A percentile compares a stretch with the other conserved stretches of the same genome.
phyloP scores from a whole-genome alignment of 2,329 filamentous ascomycete species.

The Periglandula ipomoeae region DNA sequence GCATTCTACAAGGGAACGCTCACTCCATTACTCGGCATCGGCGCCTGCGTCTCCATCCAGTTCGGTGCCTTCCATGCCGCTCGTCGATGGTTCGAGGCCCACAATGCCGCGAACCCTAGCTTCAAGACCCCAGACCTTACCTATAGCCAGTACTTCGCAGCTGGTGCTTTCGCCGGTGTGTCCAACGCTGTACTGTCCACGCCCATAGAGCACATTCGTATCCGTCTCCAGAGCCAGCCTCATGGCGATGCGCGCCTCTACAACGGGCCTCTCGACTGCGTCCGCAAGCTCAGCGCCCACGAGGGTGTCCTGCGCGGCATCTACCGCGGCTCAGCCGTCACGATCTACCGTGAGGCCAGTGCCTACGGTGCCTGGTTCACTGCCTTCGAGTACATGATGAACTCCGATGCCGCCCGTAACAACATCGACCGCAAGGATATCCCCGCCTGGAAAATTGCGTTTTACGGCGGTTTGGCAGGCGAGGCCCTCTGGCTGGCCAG shows the following conservation, averaged over 20 bases:
- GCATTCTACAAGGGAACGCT: slow-evolving; percentile 99
- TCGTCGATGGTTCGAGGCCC: slow-evolving; percentile 72
- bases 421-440: slow-evolving; percentile 66
- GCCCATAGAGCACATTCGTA: slow-evolving; percentile 95
- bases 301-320: slow-evolving; percentile 61
- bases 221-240: slow-evolving; percentile 91
- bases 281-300: slow-evolving; percentile 64
- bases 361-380: slow-evolving; percentile 96
- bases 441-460: slow-evolving; percentile 73
- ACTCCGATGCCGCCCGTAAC: slow-evolving; percentile 73
- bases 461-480: slow-evolving; percentile 88
- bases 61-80: slow-evolving; percentile 96
- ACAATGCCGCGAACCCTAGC: slow-evolving; percentile 54
- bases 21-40: slow-evolving; percentile 89
- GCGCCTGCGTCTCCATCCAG: slow-evolving; percentile 95
- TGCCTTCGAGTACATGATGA: slow-evolving; percentile 94
- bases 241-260: slow-evolving; percentile 76
- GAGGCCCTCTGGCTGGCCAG: slow-evolving; percentile 89
- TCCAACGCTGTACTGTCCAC: slow-evolving; percentile 82
- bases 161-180: slow-evolving; percentile 86
- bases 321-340: slow-evolving; percentile 83
- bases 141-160: slow-evolving; percentile 80
- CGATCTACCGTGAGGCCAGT: slow-evolving; percentile 78
- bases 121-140: slow-evolving; percentile 48
- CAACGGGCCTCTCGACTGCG: slow-evolving; percentile 78